These are phyloP conservation scores for Wickerhamomyces chaumierensis DNA, from an alignment of 805 yeast genomes.

Conservation along the genomic window DNA sequence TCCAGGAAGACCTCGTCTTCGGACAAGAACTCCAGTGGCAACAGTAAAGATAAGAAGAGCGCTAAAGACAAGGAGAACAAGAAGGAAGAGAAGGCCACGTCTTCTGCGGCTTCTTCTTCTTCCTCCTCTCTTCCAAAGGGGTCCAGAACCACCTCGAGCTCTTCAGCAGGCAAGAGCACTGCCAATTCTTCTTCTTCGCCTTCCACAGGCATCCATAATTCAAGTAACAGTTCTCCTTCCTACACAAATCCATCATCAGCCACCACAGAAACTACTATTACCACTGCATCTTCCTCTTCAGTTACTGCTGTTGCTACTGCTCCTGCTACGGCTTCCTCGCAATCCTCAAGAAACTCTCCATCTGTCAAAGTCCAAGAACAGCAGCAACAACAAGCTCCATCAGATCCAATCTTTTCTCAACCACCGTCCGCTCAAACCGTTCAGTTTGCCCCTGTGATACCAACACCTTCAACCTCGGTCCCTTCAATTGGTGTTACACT, in stretches of 20 bases:
- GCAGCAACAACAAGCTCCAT: slow-evolving; percentile 11
- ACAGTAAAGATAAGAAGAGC: slow-evolving; percentile 22
- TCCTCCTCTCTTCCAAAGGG: slow-evolving; percentile 5
- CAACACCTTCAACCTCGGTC: background rate
- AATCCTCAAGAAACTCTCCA: slow-evolving; percentile 2
- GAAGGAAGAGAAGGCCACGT: slow-evolving; percentile 16
- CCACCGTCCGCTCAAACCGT: background rate
- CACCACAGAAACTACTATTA: too few relatives aligned
- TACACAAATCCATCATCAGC: slow-evolving; percentile 3
- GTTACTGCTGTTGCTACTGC: slow-evolving; percentile 9
- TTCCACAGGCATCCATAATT: background rate
- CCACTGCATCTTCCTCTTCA: slow-evolving; percentile 1
- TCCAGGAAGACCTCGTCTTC: slow-evolving; percentile 22
- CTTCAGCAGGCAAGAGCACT: too few relatives aligned
- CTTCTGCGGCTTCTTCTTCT: too few relatives aligned
- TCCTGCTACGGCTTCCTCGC: slow-evolving; percentile 6
- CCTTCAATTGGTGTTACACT: background rate
- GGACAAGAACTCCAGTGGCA: slow-evolving; percentile 66
- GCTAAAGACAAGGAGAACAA: slow-evolving; percentile 25
- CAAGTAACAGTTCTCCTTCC: too few relatives aligned
- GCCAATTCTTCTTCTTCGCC: background rate
- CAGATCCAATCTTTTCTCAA: slow-evolving; percentile 3
- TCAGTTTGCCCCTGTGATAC: slow-evolving; percentile 1
- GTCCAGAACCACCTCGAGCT: background rate
- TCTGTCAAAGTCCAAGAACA: slow-evolving; percentile 1